Evolutionary conservation across 1,284 basidiomycete genomes (phyloP).

Genomic region (Rhizoctonia solani): DNA sequence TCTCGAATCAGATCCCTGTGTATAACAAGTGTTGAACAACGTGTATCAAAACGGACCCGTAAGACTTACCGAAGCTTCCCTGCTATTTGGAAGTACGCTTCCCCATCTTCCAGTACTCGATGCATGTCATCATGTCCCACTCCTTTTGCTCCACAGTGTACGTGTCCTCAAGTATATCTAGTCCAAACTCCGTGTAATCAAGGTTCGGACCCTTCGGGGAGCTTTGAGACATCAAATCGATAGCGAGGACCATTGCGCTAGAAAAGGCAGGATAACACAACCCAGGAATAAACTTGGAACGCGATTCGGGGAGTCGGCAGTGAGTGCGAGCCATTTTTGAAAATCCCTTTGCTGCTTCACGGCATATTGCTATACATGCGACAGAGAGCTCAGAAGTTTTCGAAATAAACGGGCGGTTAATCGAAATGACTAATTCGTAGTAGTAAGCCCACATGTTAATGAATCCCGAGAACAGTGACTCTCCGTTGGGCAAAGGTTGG

Average conservation of each 20-base stretch:
- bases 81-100: background rate
- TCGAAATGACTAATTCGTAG: background rate
- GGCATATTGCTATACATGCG: background rate
- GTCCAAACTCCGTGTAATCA: too few species aligned
- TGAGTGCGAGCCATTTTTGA: background rate
- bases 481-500: background rate
- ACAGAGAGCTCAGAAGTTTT: background rate
- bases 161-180: background rate
- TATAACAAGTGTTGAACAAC: too few species aligned
- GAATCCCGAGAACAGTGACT: background rate
- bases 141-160: constrained; percentile 7
- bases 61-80: constrained; percentile 1
- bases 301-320: background rate
- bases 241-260: background rate
- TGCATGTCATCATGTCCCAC: background rate
- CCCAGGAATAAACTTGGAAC: background rate
- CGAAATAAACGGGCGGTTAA: background rate
- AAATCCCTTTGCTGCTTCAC: background rate
- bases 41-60: too few species aligned
- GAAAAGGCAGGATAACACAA: background rate
- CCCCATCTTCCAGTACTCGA: background rate
- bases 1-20: constrained; percentile 8
- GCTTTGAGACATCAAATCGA: background rate
- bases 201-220: too few species aligned
- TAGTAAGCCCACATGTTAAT: background rate